These are phyloP conservation scores for Pyrenopolyporus hunteri DNA, from an alignment of 495 filamentous ascomycete species.

Conservation along the genomic window DNA sequence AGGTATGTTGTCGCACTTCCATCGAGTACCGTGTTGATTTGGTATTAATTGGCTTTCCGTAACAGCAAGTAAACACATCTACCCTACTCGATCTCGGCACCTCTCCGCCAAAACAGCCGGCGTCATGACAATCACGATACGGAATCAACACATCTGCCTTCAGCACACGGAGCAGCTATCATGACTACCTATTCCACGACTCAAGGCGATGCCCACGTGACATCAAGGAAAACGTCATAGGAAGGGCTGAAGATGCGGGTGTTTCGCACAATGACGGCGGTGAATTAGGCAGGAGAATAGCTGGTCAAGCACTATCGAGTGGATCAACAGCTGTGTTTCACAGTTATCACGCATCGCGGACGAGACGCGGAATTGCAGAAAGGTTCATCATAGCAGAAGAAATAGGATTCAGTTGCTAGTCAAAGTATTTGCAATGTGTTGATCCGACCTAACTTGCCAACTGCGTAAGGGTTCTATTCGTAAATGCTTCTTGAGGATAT, in stretches of 20 bases:
- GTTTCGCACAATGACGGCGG: conserved; percentile 30
- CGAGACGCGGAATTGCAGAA: conserved; percentile 5
- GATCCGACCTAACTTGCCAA: neutral
- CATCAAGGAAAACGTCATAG: conserved; percentile 6
- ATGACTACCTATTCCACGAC: conserved; percentile 7
- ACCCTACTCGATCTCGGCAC: conserved; percentile 65
- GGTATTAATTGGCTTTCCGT: conserved; percentile 33
- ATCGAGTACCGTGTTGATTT: neutral
- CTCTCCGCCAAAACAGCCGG: conserved; percentile 45
- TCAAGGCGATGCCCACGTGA: conserved; percentile 4
- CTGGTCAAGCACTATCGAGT: conserved; percentile 46
- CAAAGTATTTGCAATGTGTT: conserved; percentile 27
- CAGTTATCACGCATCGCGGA: conserved; percentile 31
- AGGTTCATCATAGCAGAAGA: conserved; percentile 29
- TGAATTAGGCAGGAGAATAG: conserved; percentile 39
- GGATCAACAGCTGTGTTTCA: conserved; percentile 37
- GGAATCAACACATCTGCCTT: conserved; percentile 20
- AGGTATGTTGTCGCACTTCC: conserved; percentile 58
- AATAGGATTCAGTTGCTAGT: conserved; percentile 34
- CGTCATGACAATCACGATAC: conserved; percentile 41
- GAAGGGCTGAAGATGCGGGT: conserved; percentile 17
- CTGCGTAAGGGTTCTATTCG: too few species aligned
- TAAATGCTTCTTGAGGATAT: neutral
- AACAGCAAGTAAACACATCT: conserved; percentile 72
- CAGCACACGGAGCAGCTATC: conserved; percentile 24